phyloP scores from a whole-genome alignment of 495 filamentous ascomycete species.

The Talaromyces adpressus region DNA sequence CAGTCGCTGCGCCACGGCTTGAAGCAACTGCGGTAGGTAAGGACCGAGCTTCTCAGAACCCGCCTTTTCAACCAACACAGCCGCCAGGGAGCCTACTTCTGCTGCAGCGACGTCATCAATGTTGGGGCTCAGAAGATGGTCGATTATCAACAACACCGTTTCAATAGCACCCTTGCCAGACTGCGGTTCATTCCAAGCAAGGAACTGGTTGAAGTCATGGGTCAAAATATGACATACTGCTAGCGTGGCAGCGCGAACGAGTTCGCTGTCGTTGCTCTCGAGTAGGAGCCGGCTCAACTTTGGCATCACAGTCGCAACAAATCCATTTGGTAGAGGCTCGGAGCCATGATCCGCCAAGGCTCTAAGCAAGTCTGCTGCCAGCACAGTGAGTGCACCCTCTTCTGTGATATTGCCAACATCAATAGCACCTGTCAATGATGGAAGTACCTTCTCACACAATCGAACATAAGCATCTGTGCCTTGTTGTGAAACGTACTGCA shows the following conservation, averaged over 20 bases:
- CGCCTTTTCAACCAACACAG: constrained; percentile 90
- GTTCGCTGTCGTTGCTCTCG: constrained; percentile 69
- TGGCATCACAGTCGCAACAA: constrained; percentile 77
- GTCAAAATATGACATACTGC: constrained; percentile 79
- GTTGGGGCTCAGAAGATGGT: constrained; percentile 74
- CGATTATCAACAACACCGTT: constrained; percentile 83
- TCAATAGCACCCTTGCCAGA: constrained; percentile 78
- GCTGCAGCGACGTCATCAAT: constrained; percentile 89
- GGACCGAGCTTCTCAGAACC: constrained; percentile 84
- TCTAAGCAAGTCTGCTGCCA: constrained; percentile 77
- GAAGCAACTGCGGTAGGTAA: constrained; percentile 81
- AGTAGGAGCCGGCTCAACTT: constrained; percentile 79
- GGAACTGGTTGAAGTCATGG: constrained; percentile 81
- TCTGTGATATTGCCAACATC: constrained; percentile 80
- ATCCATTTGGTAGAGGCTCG: constrained; percentile 77
- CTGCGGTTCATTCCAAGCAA: constrained; percentile 67
- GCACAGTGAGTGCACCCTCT: constrained; percentile 72
- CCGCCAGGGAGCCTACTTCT: constrained; percentile 90
- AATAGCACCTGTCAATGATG: constrained; percentile 79
- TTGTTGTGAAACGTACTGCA: constrained; percentile 54
- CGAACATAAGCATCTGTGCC: constrained; percentile 63
- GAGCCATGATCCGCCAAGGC: constrained; percentile 75
- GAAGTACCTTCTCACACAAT: constrained; percentile 82
- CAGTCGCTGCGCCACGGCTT: constrained; percentile 81
- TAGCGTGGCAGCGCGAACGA: constrained; percentile 80